Conservation (phyloP, 2,329 filamentous ascomycete genomes). For the Clonostachys byssicola region DNA sequence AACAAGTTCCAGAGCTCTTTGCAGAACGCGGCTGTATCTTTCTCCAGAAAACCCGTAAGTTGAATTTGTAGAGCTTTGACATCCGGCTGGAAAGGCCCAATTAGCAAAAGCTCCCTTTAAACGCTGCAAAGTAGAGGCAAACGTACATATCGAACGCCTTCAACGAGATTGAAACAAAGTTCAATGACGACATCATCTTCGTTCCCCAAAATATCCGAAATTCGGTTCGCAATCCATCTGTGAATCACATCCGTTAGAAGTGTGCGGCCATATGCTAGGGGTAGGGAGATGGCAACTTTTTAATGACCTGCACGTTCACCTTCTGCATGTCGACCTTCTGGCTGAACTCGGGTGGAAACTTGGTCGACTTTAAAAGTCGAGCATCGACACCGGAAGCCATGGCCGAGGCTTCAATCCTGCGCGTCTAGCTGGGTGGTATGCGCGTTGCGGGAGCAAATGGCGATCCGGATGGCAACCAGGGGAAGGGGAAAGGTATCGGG, state of each 20-base stretch:
- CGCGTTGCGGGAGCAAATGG: not conserved
- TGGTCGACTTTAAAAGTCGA: constrained; percentile 85
- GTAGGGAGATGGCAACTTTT: constrained; percentile 61
- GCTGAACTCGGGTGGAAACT: constrained; percentile 90
- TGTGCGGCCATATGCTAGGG: not conserved
- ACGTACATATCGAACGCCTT: constrained; percentile 46
- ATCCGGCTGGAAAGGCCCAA: constrained; percentile 62
- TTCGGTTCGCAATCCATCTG: constrained; percentile 90
- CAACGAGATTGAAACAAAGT: constrained; percentile 66
- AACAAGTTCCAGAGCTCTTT: constrained; percentile 92
- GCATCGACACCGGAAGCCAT: constrained; percentile 86
- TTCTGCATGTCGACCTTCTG: constrained; percentile 97
- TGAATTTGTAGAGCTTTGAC: constrained; percentile 95
- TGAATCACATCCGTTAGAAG: not conserved
- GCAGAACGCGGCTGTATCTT: constrained; percentile 84
- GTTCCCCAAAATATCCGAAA: constrained; percentile 81
- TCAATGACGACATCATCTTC: constrained; percentile 97
- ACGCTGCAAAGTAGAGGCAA: not conserved
- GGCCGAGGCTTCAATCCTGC: constrained; percentile 9
- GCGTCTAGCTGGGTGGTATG: not conserved
- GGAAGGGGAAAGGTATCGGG: not conserved
- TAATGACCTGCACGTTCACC: constrained; percentile 96
- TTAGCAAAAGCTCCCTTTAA: not conserved
- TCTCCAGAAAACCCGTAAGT: constrained; percentile 90
- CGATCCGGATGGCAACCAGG: not conserved